Evolutionary conservation across 176 grass and related monocot genomes (phyloP), one percentile per base, ranked within the genome.

Genomic region (Oryza punctata): DNA sequence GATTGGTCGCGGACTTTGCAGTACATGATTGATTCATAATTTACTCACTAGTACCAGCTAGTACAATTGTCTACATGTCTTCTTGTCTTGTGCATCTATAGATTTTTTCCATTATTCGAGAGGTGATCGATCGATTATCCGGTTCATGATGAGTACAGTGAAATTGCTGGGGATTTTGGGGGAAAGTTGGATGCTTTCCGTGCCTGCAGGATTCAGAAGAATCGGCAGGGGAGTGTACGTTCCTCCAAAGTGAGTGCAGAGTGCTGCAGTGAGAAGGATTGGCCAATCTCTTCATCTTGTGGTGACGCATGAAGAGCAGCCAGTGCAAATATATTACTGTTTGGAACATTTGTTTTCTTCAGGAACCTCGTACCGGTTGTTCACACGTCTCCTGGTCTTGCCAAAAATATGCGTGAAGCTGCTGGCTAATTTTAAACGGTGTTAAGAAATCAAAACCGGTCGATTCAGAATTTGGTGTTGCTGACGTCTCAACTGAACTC

Each of bases 1-100:
- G 44, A 67, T 77, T 57, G 33, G 10, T 38, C 26, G 59, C 14
- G 10, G 75, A 52, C 52, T 78, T 78, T 72, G 41, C 16, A 7
- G 43, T 33, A 19, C 64, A 70, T 89, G 63, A 76, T 85, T 73
- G 54, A 78, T 76, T 81, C 59, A 44, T 69, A 6, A 29, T n/a
- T 46, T 47, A 11, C 29, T 24, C 57, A 19, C 16, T 52, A 52
- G 49, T 60, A 60, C 54, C 16, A 52, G 16, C 50, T 61, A 33
- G 18, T 24, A 32, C 6, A 61, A n/a, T 61, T 24, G 57, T 60
- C 45, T 47, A 11, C 44, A 21, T 72, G 67, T 61, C 19, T 19
- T 16, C 37, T 75, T 79, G n/a, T 50, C 16, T 75, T 23, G 63
- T 28, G 76, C 19, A 5, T 27, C 80, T 76, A 38, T 2, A 37